Conservation (phyloP, 2,329 filamentous ascomycete species). For the Tolypocladium ophioglossoides region DNA sequence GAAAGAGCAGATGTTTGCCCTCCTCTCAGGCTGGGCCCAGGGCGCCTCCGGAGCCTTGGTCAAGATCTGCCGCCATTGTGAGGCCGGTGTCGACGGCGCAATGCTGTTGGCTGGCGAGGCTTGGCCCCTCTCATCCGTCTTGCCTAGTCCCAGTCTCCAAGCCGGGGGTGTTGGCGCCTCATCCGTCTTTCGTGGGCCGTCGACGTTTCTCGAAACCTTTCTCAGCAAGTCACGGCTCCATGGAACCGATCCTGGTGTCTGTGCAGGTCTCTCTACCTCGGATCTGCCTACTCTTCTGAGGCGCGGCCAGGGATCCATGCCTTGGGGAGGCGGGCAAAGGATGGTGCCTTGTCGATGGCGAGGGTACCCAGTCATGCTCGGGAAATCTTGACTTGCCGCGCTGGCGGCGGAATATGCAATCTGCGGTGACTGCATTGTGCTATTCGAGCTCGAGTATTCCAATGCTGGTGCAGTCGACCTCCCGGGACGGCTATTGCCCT, state of each 20-base stretch:
- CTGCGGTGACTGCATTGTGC: background rate
- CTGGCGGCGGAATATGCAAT: background rate
- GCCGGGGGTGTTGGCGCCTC: background rate
- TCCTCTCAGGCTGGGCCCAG: background rate
- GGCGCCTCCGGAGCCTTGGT: background rate
- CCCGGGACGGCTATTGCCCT: background rate
- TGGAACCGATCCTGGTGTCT: background rate
- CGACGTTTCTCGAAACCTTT: slow-evolving; percentile 1
- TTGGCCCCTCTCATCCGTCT: background rate
- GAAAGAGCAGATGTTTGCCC: slow-evolving; percentile 3
- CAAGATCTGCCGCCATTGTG: slow-evolving; percentile 6
- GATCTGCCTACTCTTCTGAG: slow-evolving; percentile 2
- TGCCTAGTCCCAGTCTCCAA: background rate
- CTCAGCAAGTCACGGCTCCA: slow-evolving; percentile 4
- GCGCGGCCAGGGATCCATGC: slow-evolving; percentile 4
- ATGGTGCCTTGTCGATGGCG: slow-evolving; percentile 6
- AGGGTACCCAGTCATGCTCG: slow-evolving; percentile 5
- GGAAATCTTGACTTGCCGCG: background rate
- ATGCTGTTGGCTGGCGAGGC: background rate
- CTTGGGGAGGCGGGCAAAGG: slow-evolving; percentile 3
- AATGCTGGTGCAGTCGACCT: no score
- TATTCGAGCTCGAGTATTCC: background rate
- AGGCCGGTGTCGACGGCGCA: slow-evolving; percentile 1
- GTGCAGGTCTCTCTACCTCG: background rate
- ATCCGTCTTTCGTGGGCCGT: background rate